Conservation (phyloP, 768 basidiomycete species). For the Mycena floridula region DNA sequence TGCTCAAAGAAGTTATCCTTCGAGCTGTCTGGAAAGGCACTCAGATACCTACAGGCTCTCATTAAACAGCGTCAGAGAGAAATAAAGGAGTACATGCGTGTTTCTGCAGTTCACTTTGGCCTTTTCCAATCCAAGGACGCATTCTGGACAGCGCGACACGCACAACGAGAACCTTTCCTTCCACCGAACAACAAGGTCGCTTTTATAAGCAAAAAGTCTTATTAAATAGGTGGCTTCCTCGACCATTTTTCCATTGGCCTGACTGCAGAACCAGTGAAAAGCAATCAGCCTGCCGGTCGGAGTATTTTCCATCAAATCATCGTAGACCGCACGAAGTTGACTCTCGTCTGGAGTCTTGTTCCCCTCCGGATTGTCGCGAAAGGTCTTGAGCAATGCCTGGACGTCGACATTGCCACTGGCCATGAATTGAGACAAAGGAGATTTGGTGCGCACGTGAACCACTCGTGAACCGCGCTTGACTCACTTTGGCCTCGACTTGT, state of each 20-base stretch:
- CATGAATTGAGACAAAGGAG: not conserved
- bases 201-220: constrained; percentile 74
- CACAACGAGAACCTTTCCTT: constrained; percentile 48
- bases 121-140: constrained; percentile 60
- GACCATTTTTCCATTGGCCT: constrained; percentile 46
- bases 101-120: constrained; percentile 58
- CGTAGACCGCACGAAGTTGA: constrained; percentile 43
- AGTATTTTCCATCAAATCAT: constrained; percentile 45
- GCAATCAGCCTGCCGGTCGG: constrained; percentile 27
- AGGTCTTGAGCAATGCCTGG: constrained; percentile 40
- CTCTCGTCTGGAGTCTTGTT: constrained; percentile 41
- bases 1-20: constrained; percentile 52
- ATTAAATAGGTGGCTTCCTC: constrained; percentile 78
- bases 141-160: constrained; percentile 58
- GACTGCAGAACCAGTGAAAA: constrained; percentile 79
- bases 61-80: constrained; percentile 1
- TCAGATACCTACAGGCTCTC: constrained; percentile 56
- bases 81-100: constrained; percentile 51
- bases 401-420: too few species aligned
- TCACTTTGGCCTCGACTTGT: not conserved
- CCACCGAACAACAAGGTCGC: constrained; percentile 57
- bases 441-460: not conserved
- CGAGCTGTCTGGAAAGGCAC: constrained; percentile 47
- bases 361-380: constrained; percentile 56
- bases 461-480: too few species aligned